A percentile compares a stretch with the other conserved stretches of the same genome.
Conservation (phyloP, 495 filamentous ascomycete species). For the Amphirosellinia nigrospora region DNA sequence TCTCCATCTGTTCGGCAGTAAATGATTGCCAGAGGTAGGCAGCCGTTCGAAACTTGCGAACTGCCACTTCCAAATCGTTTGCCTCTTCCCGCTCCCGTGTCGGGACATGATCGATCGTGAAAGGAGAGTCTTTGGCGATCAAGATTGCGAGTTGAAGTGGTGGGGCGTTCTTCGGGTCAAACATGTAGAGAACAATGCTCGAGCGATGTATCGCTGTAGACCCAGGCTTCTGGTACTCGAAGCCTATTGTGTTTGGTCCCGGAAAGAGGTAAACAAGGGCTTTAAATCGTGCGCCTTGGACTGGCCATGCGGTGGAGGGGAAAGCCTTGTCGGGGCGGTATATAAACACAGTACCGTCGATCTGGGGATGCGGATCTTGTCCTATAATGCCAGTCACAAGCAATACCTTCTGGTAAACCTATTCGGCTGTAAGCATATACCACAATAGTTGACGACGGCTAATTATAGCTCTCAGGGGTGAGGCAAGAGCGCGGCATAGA, state of each 20-base stretch:
- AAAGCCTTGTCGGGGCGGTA: conserved; percentile 84
- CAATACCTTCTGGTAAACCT: conserved; percentile 91
- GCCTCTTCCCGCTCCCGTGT: conserved; percentile 77
- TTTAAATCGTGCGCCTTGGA: conserved; percentile 87
- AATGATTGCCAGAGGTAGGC: conserved; percentile 96
- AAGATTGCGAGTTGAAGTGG: conserved; percentile 86
- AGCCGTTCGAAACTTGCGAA: conserved; percentile 87
- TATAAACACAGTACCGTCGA: conserved; percentile 80
- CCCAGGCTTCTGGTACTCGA: conserved; percentile 83
- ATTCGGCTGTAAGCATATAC: conserved; percentile 25
- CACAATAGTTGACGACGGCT: conserved; percentile 12
- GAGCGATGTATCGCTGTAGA: conserved; percentile 66
- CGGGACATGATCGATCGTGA: conserved; percentile 81
- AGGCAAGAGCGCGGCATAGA: background rate
- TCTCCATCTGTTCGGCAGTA: conserved; percentile 92
- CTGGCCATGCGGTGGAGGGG: conserved; percentile 81
- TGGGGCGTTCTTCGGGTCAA: conserved; percentile 75
- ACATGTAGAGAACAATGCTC: conserved; percentile 81
- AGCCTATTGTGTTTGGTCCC: conserved; percentile 81
- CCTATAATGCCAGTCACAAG: conserved; percentile 80
- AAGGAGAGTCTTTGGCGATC: conserved; percentile 85
- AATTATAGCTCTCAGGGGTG: background rate
- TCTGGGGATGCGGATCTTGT: conserved; percentile 68
- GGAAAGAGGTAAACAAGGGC: conserved; percentile 84
- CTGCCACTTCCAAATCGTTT: conserved; percentile 76